Percentiles rank a stretch among this genome's conserved stretches.
Conservation (phyloP, 257 asterid species). For the Linderniella brevidens region DNA sequence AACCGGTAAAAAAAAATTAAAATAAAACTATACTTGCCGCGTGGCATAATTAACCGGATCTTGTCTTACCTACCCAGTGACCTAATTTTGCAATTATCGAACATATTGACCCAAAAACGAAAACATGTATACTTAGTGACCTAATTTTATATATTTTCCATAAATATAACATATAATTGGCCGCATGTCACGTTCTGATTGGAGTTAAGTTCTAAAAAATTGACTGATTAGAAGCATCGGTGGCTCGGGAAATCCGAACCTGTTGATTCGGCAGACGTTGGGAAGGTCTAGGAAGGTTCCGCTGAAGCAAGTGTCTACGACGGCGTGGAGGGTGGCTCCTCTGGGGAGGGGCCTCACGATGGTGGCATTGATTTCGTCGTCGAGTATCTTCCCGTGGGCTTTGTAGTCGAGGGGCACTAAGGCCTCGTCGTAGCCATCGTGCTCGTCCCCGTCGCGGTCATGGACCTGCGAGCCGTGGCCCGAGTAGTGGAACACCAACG, state of each 20-base stretch:
- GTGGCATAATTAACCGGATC: background rate
- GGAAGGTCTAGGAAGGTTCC: constrained; percentile 72
- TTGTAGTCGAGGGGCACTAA: constrained; percentile 61
- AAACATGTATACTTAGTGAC: background rate
- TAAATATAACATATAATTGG: too few species aligned
- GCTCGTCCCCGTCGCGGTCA: constrained; percentile 59
- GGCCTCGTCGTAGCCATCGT: constrained; percentile 66
- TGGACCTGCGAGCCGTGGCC: constrained; percentile 63
- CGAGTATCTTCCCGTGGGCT: constrained; percentile 62
- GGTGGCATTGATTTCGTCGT: constrained; percentile 61
- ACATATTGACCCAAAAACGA: background rate
- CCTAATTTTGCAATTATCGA: too few species aligned
- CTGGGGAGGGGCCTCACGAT: constrained; percentile 64
- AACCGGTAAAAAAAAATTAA: constrained; percentile 5
- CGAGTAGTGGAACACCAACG: constrained; percentile 72
- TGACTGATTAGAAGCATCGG: too few species aligned
- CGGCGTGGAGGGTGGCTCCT: constrained; percentile 67
- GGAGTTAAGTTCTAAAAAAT: too few species aligned
- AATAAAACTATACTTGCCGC: too few species aligned
- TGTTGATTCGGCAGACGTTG: constrained; percentile 42
- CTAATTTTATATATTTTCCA: too few species aligned
- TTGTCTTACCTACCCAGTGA: too few species aligned
- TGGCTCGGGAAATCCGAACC: constrained; percentile 18
- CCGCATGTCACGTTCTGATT: too few species aligned
- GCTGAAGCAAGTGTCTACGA: constrained; percentile 72